Evolutionary conservation across 2,329 filamentous ascomycete genomes (phyloP), one percentile per base, ranked within the genome.

Genomic region (Apiospora sp.): DNA sequence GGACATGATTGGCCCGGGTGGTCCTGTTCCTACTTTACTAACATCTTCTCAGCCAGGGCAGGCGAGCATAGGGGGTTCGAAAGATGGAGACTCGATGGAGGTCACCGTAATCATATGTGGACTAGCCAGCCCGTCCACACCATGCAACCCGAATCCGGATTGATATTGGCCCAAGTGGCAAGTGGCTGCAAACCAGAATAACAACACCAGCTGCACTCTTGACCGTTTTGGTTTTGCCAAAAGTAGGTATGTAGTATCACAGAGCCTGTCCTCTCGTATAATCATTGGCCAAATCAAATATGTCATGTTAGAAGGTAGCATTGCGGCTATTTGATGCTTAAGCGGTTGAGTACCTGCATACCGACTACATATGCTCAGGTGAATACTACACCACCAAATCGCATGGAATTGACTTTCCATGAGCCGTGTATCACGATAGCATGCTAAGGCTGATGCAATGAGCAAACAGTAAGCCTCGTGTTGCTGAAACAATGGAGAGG

Each of bases 401-500:
- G n/a, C 30, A 24, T 13, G 19, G 24, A 27, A 24, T 54, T 27
- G 51, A 27, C 49, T 27, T 51, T 51, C 49, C 49, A 24, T 24
- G 49, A 51, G 49, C 24, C 24, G 49, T 5, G 49, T 7, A 27
- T 16, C 12, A 6, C 49, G n/a, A 27, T 30, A 27, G 54, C 30
- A 22, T 30, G 54, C 54, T 12, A 37, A 22, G 54, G 30, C 30
- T 61, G 54, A 61, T 34, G 19, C 16, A 30, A 37, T 19, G 30
- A 37, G 0, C 14, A 30, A 30, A 61, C 2, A 61, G 54, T 61
- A 61, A 61, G 54, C 54, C 54, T 30, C 30, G 54, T 61, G 16
- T 49, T 61, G 16, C 37, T 37, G 54, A 61, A 61, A 61, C 54
- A 61, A 61, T 61, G 54, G 34, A n/a, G 58, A 64, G 58, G 58